Percentiles rank a stretch among this genome's conserved stretches.
Evolutionary conservation across 371 early-diverging fungal species (phyloP).

Genomic region (Rhizopus arrhizus): DNA sequence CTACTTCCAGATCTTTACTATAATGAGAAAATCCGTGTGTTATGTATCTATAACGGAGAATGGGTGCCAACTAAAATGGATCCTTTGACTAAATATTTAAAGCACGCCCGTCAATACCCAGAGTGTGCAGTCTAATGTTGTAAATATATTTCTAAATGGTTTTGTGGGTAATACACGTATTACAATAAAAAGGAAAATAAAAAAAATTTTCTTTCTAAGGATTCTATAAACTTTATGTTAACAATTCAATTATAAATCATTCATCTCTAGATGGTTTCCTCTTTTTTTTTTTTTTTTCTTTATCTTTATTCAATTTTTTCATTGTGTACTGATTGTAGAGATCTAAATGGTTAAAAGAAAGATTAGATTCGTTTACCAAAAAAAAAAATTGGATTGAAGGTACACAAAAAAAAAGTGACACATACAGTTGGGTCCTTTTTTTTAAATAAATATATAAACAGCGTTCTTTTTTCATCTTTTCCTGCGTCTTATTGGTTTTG

Average conservation of each 20-base stretch:
- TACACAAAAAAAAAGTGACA: background rate
- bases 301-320: background rate
- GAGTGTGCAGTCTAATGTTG: background rate
- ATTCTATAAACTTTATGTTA: background rate
- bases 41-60: constrained; percentile 94
- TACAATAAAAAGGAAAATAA: background rate
- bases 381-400: constrained; percentile 1
- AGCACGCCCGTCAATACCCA: constrained; percentile 17
- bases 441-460: too few relatives aligned
- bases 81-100: constrained; percentile 35
- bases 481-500: too few relatives aligned
- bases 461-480: too few relatives aligned
- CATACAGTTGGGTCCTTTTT: background rate
- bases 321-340: background rate
- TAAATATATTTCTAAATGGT: background rate
- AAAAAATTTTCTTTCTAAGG: background rate
- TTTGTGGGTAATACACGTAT: background rate
- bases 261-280: background rate
- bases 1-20: constrained; percentile 95
- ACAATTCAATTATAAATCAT: background rate
- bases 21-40: constrained; percentile 89
- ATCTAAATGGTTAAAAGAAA: background rate
- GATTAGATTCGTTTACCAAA: too few relatives aligned
- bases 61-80: constrained; percentile 70
- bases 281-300: background rate